A percentile compares a stretch with the other conserved stretches of the same genome.
Conservation (phyloP, 2,329 filamentous ascomycete genomes). For the Drechmeria coniospora region DNA sequence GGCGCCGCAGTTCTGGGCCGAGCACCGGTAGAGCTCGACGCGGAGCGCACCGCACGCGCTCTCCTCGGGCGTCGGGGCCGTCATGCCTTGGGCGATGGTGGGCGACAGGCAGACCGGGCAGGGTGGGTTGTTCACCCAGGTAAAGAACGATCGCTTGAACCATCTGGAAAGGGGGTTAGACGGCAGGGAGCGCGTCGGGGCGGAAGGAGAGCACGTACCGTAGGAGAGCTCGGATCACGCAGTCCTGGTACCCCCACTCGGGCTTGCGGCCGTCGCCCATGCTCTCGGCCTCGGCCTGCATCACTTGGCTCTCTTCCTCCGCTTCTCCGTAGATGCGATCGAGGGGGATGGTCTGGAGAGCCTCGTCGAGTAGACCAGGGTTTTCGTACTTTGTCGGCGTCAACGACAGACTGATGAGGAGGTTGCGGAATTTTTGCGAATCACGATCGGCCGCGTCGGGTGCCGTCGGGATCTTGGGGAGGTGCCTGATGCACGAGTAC, state of each 20-base stretch:
- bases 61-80: constrained; percentile 75
- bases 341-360: constrained; percentile 69
- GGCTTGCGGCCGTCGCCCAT: constrained; percentile 66
- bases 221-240: constrained; percentile 75
- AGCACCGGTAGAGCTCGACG: constrained; percentile 85
- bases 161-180: constrained; percentile 31
- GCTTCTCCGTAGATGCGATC: constrained; percentile 88
- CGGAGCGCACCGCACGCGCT: constrained; percentile 71
- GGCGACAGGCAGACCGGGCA: constrained; percentile 71
- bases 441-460: constrained; percentile 49
- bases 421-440: constrained; percentile 63
- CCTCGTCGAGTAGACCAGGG: constrained; percentile 84
- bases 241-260: constrained; percentile 96
- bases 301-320: constrained; percentile 80
- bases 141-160: constrained; percentile 93
- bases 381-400: constrained; percentile 95
- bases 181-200: background rate
- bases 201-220: constrained; percentile 36
- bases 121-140: constrained; percentile 89
- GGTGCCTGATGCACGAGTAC: constrained; percentile 32
- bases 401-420: constrained; percentile 70
- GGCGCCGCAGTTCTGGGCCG: constrained; percentile 54
- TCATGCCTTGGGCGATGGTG: constrained; percentile 70
- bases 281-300: constrained; percentile 76
- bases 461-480: constrained; percentile 50